phyloP scores from a whole-genome alignment of 2,329 filamentous ascomycete species.

The Camptophora hylomeconis region DNA sequence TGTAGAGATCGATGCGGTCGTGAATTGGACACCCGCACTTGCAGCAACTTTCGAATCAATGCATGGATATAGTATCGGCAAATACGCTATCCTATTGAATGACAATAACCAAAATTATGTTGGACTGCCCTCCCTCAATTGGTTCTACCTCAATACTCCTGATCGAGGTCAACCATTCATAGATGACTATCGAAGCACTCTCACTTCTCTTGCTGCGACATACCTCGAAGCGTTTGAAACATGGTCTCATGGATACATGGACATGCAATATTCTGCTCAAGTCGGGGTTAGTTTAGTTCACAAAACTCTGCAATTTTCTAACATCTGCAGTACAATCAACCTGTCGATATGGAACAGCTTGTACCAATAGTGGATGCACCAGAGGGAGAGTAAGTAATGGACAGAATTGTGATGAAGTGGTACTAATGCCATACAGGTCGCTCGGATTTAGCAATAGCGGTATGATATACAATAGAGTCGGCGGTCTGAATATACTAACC shows the following conservation, averaged over 20 bases:
- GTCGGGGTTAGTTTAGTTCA: no score
- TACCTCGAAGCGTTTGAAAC: constrained; percentile 22
- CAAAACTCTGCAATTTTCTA: no score
- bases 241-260: constrained; percentile 22
- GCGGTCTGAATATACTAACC: no score
- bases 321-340: constrained; percentile 32
- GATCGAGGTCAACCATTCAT: no score
- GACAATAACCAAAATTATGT: constrained; percentile 13
- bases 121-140: no score
- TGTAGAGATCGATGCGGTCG: constrained; percentile 21
- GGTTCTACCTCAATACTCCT: no score
- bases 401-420: constrained; percentile 25
- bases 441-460: constrained; percentile 24
- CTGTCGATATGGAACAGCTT: constrained; percentile 27
- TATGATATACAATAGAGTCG: no score
- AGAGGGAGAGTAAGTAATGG: constrained; percentile 4
- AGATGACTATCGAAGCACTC: constrained; percentile 16
- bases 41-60: constrained; percentile 19
- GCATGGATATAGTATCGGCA: constrained; percentile 23
- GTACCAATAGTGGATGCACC: background rate
- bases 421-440: constrained; percentile 30
- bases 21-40: constrained; percentile 27
- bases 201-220: constrained; percentile 6
- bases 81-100: constrained; percentile 23
- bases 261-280: constrained; percentile 27